Conservation (phyloP, 306 rosid species). For the Rosa lucieae region DNA sequence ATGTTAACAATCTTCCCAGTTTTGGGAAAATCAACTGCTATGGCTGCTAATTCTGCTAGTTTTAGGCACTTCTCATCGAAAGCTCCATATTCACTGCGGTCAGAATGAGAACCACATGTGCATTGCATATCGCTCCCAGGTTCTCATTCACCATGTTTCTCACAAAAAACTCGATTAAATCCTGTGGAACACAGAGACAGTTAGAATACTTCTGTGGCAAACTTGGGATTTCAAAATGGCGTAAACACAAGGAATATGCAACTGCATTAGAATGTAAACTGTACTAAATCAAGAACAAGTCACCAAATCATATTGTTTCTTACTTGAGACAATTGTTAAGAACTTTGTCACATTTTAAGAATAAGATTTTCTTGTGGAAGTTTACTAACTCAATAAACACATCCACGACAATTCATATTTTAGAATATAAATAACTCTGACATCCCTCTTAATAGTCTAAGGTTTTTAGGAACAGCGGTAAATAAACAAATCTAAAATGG, state of each 20-base stretch:
- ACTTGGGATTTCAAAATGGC: constrained; percentile 1
- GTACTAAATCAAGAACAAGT: not conserved
- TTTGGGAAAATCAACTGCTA: constrained; percentile 89
- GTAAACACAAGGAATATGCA: constrained; percentile 4
- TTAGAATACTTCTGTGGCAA: not conserved
- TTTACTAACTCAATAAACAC: no score
- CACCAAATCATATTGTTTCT: not conserved
- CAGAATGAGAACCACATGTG: constrained; percentile 97
- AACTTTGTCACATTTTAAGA: not conserved
- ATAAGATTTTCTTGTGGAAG: not conserved
- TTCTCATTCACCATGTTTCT: constrained; percentile 73
- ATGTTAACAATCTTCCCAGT: constrained; percentile 67
- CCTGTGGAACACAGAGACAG: constrained; percentile 45
- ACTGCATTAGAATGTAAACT: not conserved
- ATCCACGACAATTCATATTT: not conserved
- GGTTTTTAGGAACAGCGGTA: not conserved
- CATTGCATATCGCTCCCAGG: constrained; percentile 80
- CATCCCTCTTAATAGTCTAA: not conserved
- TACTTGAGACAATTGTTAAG: not conserved
- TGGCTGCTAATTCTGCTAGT: constrained; percentile 82
- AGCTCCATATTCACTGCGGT: constrained; percentile 66
- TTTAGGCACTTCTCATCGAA: constrained; percentile 58
- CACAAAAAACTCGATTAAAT: constrained; percentile 58
- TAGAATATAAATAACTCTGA: not conserved
- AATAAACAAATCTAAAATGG: not conserved